phyloP scores from a whole-genome alignment of 139 green algal species.

The Micractinium conductrix region DNA sequence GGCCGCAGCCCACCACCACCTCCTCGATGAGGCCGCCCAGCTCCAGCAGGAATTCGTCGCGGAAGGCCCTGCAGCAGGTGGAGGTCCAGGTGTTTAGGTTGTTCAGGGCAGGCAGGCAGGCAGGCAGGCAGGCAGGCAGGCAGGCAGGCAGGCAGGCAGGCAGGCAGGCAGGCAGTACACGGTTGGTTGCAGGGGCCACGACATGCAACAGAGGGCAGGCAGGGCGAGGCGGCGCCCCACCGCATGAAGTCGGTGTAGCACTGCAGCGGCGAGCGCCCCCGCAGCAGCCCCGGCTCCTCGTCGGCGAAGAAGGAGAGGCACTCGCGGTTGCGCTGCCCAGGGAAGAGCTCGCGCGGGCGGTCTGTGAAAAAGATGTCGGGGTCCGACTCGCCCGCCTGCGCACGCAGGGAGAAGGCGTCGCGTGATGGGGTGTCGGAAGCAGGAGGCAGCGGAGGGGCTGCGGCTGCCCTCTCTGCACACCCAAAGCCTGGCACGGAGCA shows the following conservation, averaged over 20 bases:
- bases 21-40: conserved; percentile 74
- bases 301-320: conserved; percentile 88
- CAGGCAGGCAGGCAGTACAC: not conserved
- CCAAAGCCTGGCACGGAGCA: not conserved
- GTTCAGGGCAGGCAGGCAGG: not conserved
- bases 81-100: too few relatives aligned
- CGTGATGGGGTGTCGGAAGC: not conserved
- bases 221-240: too few relatives aligned
- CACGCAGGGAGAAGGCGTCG: not conserved
- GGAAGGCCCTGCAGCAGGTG: conserved; percentile 53
- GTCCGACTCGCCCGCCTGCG: conserved; percentile 72
- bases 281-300: conserved; percentile 66
- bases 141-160: not conserved
- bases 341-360: conserved; percentile 58
- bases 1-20: conserved; percentile 75
- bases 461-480: not conserved
- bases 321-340: conserved; percentile 78
- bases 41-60: conserved; percentile 63
- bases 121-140: not conserved
- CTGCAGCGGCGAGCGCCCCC: conserved; percentile 70
- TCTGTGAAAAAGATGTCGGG: conserved; percentile 91
- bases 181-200: not conserved
- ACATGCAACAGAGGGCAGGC: not conserved
- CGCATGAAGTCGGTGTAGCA: conserved; percentile 92
- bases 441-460: not conserved